Percentiles rank a stretch among this genome's conserved stretches.
These are phyloP conservation scores for Prunus mume DNA, from an alignment of 306 rosid genomes.

Conservation along the genomic window DNA sequence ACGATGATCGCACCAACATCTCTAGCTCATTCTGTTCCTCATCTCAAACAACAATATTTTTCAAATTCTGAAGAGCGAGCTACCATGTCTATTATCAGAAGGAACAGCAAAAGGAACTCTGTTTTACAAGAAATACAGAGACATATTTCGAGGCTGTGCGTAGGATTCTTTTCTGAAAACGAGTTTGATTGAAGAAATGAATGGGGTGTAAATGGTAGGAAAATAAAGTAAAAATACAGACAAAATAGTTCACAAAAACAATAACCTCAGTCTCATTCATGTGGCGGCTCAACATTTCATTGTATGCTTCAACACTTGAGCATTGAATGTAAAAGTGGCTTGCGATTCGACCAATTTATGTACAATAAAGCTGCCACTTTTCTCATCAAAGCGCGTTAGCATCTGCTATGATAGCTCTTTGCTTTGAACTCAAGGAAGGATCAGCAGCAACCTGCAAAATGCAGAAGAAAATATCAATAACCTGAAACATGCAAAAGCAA, in stretches of 20 bases:
- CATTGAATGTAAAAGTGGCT: constrained; percentile 97
- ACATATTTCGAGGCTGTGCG: neutral
- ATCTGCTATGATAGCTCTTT: constrained; percentile 80
- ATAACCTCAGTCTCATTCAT: too few relatives aligned
- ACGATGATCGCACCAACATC: constrained; percentile 61
- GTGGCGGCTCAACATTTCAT: constrained; percentile 82
- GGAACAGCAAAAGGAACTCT: constrained; percentile 5
- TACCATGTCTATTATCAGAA: constrained; percentile 83
- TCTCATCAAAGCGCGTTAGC: constrained; percentile 99
- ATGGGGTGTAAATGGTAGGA: neutral
- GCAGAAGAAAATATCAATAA: constrained; percentile 12
- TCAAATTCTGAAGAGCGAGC: constrained; percentile 93
- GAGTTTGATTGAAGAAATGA: neutral
- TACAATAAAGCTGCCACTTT: constrained; percentile 95
- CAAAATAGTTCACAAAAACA: constrained; percentile 8
- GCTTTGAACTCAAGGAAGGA: constrained; percentile 81
- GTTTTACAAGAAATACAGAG: neutral
- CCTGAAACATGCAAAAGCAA: constrained; percentile 9
- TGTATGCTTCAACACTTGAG: too few relatives aligned
- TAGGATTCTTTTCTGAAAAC: too few relatives aligned
- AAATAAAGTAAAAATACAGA: neutral
- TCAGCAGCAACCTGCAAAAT: constrained; percentile 76
- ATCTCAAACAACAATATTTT: constrained; percentile 89
- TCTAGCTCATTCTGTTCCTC: constrained; percentile 97
- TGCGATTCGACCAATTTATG: constrained; percentile 99